Evolutionary conservation across 148 eudicot genomes (phyloP), one percentile per base, ranked within the genome.

Genomic region (Rhododendron kiyosumense): DNA sequence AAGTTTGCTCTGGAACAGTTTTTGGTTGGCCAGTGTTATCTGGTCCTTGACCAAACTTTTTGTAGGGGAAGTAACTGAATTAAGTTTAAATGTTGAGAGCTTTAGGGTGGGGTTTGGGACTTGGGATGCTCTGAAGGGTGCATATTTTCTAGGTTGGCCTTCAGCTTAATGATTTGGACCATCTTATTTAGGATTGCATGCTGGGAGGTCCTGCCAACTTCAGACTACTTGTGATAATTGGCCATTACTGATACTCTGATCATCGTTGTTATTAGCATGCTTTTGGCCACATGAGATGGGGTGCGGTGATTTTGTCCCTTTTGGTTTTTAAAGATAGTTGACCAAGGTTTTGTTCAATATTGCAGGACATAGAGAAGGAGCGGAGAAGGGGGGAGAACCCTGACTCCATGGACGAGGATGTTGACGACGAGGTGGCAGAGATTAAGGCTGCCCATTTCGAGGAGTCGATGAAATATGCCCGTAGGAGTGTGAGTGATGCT

Each of bases 341-440:
- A 46, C 17, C 34, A 63, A 69, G 32, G 48, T 43, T 18, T 24
- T 84, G 59, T 41, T 15, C 41, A 71, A 71, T 38, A 26, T 84
- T 86, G 73, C 93, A 91, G 93, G 92, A 90, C 67, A 90, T 88
- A 32, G 93, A 92, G 88, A 92, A 54, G 83, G 93, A 92, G 82
- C 83, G 85, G 28, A 89, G 84, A 78, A 88, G 88, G 69, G 80
- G 67, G 11, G 89, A 84, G 28, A 90, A 90, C 73, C 91, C 92
- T 1, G 90, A 90, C 49, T 85, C 90, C 14, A 89, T 92, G 92
- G 92, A 90, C 2, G 91, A 89, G 85, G 93, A 91, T 43, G 67
- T 24, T 22, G 93, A 88, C 10, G 93, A 90, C 22, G 93, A 91
- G 65, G 89, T 89, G 28, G 18, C 90, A 12, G 93, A 91, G 82